Evolutionary conservation across 345 rosid species (phyloP), one percentile per base, ranked within the genome.

Genomic region (Euphorbia tirucalli): DNA sequence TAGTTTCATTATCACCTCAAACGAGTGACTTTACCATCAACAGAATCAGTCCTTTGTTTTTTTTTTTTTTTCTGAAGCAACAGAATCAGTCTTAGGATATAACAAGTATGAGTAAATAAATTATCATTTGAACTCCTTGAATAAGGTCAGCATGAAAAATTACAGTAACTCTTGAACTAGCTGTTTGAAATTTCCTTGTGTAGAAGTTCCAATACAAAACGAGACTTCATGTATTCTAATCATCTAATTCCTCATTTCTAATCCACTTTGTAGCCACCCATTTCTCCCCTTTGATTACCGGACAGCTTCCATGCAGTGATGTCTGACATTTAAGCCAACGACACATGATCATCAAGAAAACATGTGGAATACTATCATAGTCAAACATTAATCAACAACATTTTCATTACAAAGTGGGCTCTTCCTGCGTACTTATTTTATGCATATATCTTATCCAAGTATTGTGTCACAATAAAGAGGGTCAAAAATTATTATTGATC

Each of bases 181-280:
- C 28, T 37, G 8, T 44, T n/a, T 62, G 66, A 62, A 37, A 19
- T 62, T 62, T 62, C 27, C 41, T 37, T 19, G 41, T 35, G 22
- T 16, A 7, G 18, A n/a, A 19, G 28, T n/a, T n/a, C 48, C 24
- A 9, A 32, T n/a, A 46, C 49, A 37, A 22, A 28, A 55, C 10
- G 6, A 41, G 24, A 50, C 48, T 60, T 30, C 21, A 55, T 28
- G 31, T 66, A 73, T 73, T 49, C 63, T 31, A 56, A 0, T 46
- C 11, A 18, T 66, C 61, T 24, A n/a, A n/a, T 65, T 57, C 71
- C 41, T 60, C 43, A 67, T 74, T 71, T 79, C 82, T 52, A 19
- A 78, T 74, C 82, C 82, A 78, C 72, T 78, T 74, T 24, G 82
- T 78, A 21, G 78, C 82, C 69, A 78, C 82, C 82, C 82, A 78